Percentiles rank a stretch among this genome's conserved stretches.
phyloP scores from a whole-genome alignment of 2,329 filamentous ascomycete genomes.

The Chrysoporthe cubensis region DNA sequence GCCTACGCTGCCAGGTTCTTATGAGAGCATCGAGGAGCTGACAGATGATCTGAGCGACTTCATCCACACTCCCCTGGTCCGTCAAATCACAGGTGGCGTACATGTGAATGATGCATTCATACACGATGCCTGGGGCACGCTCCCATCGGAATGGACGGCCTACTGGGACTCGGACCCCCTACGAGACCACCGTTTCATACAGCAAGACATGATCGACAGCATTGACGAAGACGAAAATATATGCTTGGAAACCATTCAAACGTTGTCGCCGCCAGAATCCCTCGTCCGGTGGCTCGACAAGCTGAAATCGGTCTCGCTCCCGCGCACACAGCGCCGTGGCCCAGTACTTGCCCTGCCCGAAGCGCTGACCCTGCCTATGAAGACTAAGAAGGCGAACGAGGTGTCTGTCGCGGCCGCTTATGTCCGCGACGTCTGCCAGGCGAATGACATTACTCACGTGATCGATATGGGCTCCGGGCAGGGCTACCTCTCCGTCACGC shows the following conservation, averaged over 20 bases:
- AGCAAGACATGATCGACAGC: constrained; percentile 37
- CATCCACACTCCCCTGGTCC: constrained; percentile 35
- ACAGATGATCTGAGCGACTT: constrained; percentile 33
- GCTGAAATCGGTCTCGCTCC: constrained; percentile 34
- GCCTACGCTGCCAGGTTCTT: constrained; percentile 18
- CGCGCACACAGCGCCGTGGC: constrained; percentile 32
- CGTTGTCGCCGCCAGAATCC: constrained; percentile 30
- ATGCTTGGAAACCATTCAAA: background rate
- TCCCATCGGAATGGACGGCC: constrained; percentile 38
- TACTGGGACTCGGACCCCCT: constrained; percentile 37
- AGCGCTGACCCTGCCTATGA: constrained; percentile 35
- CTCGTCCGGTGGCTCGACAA: constrained; percentile 33
- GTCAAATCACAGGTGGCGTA: constrained; percentile 40
- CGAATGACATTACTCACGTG: constrained; percentile 34
- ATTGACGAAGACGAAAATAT: constrained; percentile 31
- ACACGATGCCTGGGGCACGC: constrained; percentile 36
- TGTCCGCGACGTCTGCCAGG: constrained; percentile 33
- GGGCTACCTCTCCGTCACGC: constrained; percentile 38
- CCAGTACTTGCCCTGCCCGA: constrained; percentile 31
- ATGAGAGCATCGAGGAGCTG: constrained; percentile 31
- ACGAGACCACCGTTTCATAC: constrained; percentile 37
- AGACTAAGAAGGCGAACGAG: constrained; percentile 38
- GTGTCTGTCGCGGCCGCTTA: constrained; percentile 36
- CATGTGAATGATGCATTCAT: constrained; percentile 42
- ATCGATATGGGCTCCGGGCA: constrained; percentile 36